Evolutionary conservation across 2,329 filamentous ascomycete genomes (phyloP).

Genomic region (Cytospora piceae): DNA sequence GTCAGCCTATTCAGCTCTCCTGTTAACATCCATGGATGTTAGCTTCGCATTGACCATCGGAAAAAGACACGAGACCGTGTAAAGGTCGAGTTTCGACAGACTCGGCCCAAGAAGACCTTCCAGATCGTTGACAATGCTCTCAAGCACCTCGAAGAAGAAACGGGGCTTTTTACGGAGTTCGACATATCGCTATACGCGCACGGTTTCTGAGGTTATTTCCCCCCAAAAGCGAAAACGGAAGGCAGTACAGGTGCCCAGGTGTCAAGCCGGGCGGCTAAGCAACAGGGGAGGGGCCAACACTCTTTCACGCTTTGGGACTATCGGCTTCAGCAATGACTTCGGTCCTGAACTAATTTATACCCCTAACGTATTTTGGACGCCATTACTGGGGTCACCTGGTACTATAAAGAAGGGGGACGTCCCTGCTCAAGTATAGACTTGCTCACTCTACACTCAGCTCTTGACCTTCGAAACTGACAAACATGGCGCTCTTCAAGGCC

Average conservation of each 20-base stretch:
- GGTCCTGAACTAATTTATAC: not conserved
- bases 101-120: conserved; percentile 48
- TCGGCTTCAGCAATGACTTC: not conserved
- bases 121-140: conserved; percentile 49
- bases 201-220: conserved; percentile 51
- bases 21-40: not conserved
- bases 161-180: conserved; percentile 49
- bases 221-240: conserved; percentile 42
- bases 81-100: conserved; percentile 46
- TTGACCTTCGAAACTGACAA: not conserved
- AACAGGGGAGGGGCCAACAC: conserved; percentile 43
- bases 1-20: conserved; percentile 33
- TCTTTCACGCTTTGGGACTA: not conserved
- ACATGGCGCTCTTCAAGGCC: not conserved
- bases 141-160: conserved; percentile 45
- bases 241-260: conserved; percentile 30
- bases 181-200: conserved; percentile 52
- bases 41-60: conserved; percentile 5
- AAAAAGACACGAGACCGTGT: conserved; percentile 46
- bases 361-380: not conserved
- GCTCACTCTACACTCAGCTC: not conserved
- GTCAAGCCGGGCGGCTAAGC: conserved; percentile 41
- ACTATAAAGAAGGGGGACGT: not conserved
- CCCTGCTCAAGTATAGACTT: not conserved
- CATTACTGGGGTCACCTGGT: not conserved